Evolutionary conservation across 2,329 filamentous ascomycete species (phyloP).

Genomic region (Colletotrichum coccodes): DNA sequence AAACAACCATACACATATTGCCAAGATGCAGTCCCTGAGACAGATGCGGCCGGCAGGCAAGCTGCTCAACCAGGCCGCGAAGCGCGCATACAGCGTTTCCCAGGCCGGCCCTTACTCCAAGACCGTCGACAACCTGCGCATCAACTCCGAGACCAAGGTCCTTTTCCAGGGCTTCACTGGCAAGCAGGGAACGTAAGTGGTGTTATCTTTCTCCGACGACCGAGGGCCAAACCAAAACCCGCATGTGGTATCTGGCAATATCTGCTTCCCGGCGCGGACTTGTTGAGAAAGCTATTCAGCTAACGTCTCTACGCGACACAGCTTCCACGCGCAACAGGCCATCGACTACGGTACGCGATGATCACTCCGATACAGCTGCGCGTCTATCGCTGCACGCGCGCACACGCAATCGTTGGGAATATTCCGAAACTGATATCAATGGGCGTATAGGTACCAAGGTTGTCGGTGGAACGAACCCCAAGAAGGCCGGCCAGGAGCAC

Average conservation of each 20-base stretch:
- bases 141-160: slow-evolving; percentile 93
- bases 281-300: not conserved
- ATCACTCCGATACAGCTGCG: slow-evolving; percentile 15
- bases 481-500: slow-evolving; percentile 94
- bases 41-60: slow-evolving; percentile 74
- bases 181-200: slow-evolving; percentile 89
- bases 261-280: not conserved
- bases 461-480: slow-evolving; percentile 97
- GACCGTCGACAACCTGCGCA: slow-evolving; percentile 87
- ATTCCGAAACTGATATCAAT: slow-evolving; percentile 41
- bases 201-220: slow-evolving; percentile 13
- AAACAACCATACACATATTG: slow-evolving; percentile 27
- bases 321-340: slow-evolving; percentile 97
- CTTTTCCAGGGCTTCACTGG: slow-evolving; percentile 98
- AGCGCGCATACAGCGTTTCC: slow-evolving; percentile 79
- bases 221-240: not conserved
- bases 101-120: slow-evolving; percentile 74
- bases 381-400: not conserved
- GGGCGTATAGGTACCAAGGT: slow-evolving; percentile 85
- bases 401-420: not conserved
- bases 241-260: slow-evolving; percentile 13
- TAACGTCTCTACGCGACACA: slow-evolving; percentile 48
- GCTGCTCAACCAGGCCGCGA: slow-evolving; percentile 71
- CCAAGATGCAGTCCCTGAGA: slow-evolving; percentile 87
- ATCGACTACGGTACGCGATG: slow-evolving; percentile 89